A percentile compares a stretch with the other conserved stretches of the same genome.
Evolutionary conservation across 2,329 filamentous ascomycete species (phyloP).

Genomic region (Colletotrichum sp.): DNA sequence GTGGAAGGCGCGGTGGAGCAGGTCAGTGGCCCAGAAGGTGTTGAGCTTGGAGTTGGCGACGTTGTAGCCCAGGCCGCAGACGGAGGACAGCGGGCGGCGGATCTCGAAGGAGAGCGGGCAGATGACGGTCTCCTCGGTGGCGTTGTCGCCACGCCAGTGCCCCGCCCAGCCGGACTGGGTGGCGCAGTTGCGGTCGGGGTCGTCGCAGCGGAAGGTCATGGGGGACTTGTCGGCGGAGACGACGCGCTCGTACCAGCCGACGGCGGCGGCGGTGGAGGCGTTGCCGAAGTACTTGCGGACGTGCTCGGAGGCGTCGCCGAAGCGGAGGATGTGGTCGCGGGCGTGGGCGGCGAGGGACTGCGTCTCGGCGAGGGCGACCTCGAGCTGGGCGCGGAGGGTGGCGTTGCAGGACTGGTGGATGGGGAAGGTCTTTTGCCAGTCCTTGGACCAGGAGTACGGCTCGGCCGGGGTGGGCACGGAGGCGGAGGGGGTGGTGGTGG

Average conservation of each 20-base stretch:
- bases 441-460: constrained; percentile 36
- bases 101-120: constrained; percentile 66
- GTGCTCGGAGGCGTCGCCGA: constrained; percentile 61
- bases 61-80: constrained; percentile 69
- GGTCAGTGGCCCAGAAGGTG: constrained; percentile 69
- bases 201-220: constrained; percentile 71
- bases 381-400: constrained; percentile 62
- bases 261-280: constrained; percentile 58
- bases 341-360: constrained; percentile 64
- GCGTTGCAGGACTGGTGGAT: constrained; percentile 72
- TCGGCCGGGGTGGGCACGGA: constrained; percentile 23
- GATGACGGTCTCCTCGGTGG: constrained; percentile 71
- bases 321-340: constrained; percentile 64
- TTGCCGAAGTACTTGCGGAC: constrained; percentile 73
- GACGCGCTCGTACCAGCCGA: constrained; percentile 68
- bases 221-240: constrained; percentile 60
- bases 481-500: constrained; percentile 21
- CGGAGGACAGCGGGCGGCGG: constrained; percentile 60
- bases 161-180: constrained; percentile 63
- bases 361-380: constrained; percentile 62
- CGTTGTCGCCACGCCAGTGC: constrained; percentile 71
- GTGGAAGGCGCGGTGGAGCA: constrained; percentile 71
- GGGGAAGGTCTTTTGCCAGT: constrained; percentile 39
- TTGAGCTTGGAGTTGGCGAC: constrained; percentile 61
- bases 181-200: constrained; percentile 69